phyloP scores from a whole-genome alignment of 257 asterid genomes.

The Linderniella brevidens region DNA sequence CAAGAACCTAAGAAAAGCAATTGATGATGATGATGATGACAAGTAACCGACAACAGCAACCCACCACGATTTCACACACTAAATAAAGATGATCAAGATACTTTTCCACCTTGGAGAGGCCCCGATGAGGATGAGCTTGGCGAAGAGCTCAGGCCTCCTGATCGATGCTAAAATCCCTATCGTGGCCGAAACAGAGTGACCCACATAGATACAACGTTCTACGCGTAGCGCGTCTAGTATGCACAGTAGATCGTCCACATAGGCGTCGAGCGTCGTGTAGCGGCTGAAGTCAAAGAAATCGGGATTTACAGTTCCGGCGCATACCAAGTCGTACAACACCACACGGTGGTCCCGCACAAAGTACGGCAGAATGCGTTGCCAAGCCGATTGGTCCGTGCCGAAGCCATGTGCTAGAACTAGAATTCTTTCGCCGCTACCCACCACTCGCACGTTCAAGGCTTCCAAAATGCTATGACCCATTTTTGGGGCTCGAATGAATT shows the following conservation, averaged over 20 bases:
- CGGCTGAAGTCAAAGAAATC: slow-evolving; percentile 80
- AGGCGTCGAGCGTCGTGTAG: slow-evolving; percentile 75
- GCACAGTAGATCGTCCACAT: slow-evolving; percentile 63
- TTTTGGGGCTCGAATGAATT: no score
- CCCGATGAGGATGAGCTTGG: slow-evolving; percentile 78
- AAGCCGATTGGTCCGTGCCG: slow-evolving; percentile 94
- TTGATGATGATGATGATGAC: no score
- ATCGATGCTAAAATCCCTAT: slow-evolving; percentile 85
- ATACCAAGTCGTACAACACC: slow-evolving; percentile 69
- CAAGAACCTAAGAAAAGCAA: slow-evolving; percentile 32
- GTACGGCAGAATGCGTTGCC: slow-evolving; percentile 74
- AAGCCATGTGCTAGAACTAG: slow-evolving; percentile 75
- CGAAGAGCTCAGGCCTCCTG: slow-evolving; percentile 84
- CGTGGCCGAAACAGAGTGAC: slow-evolving; percentile 93
- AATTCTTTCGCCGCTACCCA: slow-evolving; percentile 54
- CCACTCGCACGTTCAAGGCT: slow-evolving; percentile 63
- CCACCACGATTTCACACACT: no score
- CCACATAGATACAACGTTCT: slow-evolving; percentile 60
- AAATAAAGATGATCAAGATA: no score
- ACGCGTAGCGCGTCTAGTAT: slow-evolving; percentile 56
- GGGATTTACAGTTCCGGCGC: slow-evolving; percentile 95
- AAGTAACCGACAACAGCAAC: no score
- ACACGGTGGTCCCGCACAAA: slow-evolving; percentile 51
- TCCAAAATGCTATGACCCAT: slow-evolving; percentile 52
- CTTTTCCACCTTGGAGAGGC: slow-evolving; percentile 66